Percentiles rank a stretch among this genome's conserved stretches.
Conservation (phyloP, 768 basidiomycete genomes). For the Phanerodontia chrysosporium region DNA sequence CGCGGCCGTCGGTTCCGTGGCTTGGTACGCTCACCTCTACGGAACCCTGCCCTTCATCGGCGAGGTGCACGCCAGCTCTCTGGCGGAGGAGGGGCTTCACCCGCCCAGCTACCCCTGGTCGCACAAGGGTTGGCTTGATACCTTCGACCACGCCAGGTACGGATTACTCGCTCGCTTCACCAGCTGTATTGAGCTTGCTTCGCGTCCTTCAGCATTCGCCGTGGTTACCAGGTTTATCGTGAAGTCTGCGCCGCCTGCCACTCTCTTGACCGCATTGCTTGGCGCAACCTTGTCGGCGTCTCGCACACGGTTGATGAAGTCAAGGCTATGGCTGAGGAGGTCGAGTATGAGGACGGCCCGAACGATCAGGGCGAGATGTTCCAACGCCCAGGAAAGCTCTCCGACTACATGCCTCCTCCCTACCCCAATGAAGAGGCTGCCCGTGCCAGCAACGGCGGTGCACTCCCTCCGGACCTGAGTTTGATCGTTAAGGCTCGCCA, state of each 20-base stretch:
- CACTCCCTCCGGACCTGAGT: conserved; percentile 94
- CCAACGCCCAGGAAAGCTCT: conserved; percentile 95
- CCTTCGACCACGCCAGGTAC: conserved; percentile 95
- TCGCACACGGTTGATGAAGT: conserved; percentile 92
- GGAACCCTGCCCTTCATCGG: conserved; percentile 86
- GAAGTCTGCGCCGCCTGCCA: conserved; percentile 99
- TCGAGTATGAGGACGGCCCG: conserved; percentile 96
- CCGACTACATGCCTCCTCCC: conserved; percentile 92
- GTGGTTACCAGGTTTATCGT: conserved; percentile 96
- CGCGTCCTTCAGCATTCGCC: conserved; percentile 65
- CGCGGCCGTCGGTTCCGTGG: conserved; percentile 82
- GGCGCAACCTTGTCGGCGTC: conserved; percentile 98
- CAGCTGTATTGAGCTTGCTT: neutral
- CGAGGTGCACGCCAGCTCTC: conserved; percentile 89
- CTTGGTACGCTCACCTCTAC: conserved; percentile 95
- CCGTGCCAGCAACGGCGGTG: conserved; percentile 89
- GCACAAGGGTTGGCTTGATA: conserved; percentile 82
- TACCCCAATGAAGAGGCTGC: conserved; percentile 99
- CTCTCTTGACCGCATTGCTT: conserved; percentile 97
- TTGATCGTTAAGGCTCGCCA: conserved; percentile 98
- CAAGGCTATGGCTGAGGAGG: conserved; percentile 90
- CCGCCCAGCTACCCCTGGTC: conserved; percentile 85
- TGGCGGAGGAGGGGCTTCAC: conserved; percentile 93
- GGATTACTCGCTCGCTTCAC: conserved; percentile 23
- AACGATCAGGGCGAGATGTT: conserved; percentile 97